Conservation (phyloP, 768 basidiomycete species). For the Cyathus striatus region DNA sequence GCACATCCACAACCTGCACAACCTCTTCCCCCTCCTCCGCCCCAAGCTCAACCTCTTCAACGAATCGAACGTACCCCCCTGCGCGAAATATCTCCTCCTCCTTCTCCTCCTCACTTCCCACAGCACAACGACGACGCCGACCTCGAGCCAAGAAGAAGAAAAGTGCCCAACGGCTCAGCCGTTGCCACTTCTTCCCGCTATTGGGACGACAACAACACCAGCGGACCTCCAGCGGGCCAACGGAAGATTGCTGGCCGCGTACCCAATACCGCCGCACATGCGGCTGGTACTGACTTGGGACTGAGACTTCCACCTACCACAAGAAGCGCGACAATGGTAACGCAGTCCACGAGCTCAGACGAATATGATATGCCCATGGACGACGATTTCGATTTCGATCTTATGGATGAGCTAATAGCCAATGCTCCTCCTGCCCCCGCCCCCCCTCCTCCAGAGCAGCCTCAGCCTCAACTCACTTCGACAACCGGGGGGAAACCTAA, state of each 20-base stretch:
- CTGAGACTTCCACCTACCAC: not conserved
- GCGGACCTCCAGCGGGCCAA: not conserved
- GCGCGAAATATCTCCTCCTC: slow-evolving; percentile 31
- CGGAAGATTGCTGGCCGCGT: no score
- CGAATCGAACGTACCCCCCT: slow-evolving; percentile 28
- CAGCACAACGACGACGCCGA: slow-evolving; percentile 31
- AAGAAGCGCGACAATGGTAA: not conserved
- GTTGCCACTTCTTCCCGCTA: no score
- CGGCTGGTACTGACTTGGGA: not conserved
- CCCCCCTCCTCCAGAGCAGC: not conserved
- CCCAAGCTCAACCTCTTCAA: not conserved
- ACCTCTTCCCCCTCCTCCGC: not conserved
- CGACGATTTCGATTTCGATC: slow-evolving; percentile 21
- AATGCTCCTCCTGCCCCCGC: slow-evolving; percentile 4
- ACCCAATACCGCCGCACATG: not conserved
- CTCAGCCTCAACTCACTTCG: not conserved
- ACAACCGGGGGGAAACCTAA: no score
- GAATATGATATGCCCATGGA: slow-evolving; percentile 6
- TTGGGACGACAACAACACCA: not conserved
- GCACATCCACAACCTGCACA: not conserved
- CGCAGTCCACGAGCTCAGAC: no score
- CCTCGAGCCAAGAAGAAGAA: slow-evolving; percentile 31
- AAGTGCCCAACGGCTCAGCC: slow-evolving; percentile 20
- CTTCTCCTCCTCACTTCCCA: slow-evolving; percentile 15
- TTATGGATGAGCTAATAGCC: slow-evolving; percentile 10